Conservation (phyloP, 2,329 filamentous ascomycete genomes). For the Ophiostoma pallidulum region DNA sequence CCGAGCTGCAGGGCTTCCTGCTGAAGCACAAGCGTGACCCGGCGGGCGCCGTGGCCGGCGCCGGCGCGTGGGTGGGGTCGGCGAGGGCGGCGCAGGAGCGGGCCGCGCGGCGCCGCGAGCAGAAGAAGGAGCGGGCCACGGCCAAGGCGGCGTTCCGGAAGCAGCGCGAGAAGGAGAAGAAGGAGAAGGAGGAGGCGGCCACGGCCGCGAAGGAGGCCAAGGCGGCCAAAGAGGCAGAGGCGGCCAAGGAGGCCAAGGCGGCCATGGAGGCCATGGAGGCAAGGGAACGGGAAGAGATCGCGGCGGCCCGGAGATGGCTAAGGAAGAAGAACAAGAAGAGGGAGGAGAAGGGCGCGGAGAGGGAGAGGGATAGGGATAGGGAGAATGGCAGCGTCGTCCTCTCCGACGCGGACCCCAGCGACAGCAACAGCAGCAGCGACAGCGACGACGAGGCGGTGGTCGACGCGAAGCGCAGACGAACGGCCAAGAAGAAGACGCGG, state of each 20-base stretch:
- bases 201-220: slow-evolving; percentile 10
- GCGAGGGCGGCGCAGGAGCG: slow-evolving; percentile 39
- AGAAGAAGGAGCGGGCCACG: slow-evolving; percentile 27
- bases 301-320: slow-evolving; percentile 16
- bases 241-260: slow-evolving; percentile 15
- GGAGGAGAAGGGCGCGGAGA: slow-evolving; percentile 7
- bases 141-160: slow-evolving; percentile 21
- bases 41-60: slow-evolving; percentile 35
- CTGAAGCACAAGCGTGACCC: slow-evolving; percentile 47
- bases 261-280: slow-evolving; percentile 15
- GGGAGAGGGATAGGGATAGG: background rate
- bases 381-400: background rate
- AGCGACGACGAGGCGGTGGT: no score
- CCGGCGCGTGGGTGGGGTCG: slow-evolving; percentile 40
- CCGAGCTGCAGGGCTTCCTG: slow-evolving; percentile 51
- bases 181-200: slow-evolving; percentile 16
- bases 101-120: slow-evolving; percentile 32
- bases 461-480: slow-evolving; percentile 1
- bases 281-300: slow-evolving; percentile 15
- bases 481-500: background rate
- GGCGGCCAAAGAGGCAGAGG: slow-evolving; percentile 13
- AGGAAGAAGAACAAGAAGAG: slow-evolving; percentile 16
- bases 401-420: background rate
- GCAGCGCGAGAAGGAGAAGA: slow-evolving; percentile 18
- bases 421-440: background rate